A percentile compares a stretch with the other conserved stretches of the same genome.
Evolutionary conservation across 140 eudicot genomes (phyloP).

Genomic region (Stevia rebaudiana): DNA sequence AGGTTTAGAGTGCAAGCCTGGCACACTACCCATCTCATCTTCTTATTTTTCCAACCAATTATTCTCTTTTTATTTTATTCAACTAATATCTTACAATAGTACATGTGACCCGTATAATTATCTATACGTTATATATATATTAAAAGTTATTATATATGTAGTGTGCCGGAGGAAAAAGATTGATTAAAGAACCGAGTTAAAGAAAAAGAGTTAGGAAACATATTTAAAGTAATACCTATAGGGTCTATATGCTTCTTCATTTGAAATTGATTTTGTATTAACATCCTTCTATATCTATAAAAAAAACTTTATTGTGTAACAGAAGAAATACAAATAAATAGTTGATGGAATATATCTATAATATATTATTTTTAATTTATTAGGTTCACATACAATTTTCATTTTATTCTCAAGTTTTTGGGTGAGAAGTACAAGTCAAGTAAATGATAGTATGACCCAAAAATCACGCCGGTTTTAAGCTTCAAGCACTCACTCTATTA

Average conservation of each 20-base stretch:
- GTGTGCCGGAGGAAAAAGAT: too few species aligned
- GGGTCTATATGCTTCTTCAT: too few species aligned
- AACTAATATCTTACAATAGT: too few species aligned
- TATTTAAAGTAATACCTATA: too few species aligned
- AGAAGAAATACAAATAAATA: not conserved
- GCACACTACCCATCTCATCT: conserved; percentile 35
- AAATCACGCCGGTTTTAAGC: conserved; percentile 37
- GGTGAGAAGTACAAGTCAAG: conserved; percentile 20
- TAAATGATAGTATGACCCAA: conserved; percentile 32
- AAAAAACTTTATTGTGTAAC: not conserved
- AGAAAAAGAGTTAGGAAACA: too few species aligned
- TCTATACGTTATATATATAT: too few species aligned
- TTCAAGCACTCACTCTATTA: conserved; percentile 17
- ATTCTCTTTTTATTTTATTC: not conserved
- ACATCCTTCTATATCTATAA: too few species aligned
- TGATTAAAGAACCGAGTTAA: too few species aligned
- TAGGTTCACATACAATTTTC: not conserved
- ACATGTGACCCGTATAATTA: too few species aligned
- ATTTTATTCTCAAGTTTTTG: not conserved
- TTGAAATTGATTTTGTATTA: too few species aligned
- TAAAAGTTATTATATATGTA: too few species aligned
- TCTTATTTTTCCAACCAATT: conserved; percentile 18
- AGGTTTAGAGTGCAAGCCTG: conserved; percentile 80
- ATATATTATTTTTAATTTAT: not conserved
- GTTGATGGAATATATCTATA: too few species aligned